Base-by-base conservation (phyloP, 106 monocot species). In the Platanthera guangdongensis region DNA sequence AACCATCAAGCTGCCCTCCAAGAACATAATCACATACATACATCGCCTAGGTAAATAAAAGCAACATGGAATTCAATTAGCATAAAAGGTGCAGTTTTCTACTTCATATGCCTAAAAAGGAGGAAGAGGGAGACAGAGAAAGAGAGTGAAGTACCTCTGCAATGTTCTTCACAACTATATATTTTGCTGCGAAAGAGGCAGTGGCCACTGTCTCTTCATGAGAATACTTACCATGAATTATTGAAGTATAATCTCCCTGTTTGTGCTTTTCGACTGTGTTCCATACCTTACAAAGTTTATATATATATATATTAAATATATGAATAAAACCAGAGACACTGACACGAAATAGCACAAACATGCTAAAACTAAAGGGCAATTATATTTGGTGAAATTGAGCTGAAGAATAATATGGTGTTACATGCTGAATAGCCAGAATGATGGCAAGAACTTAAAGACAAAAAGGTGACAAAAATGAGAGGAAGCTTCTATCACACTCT, bases 21-120 rank as follows among this genome's bases (percentile, higher is more conserved):
- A 94, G 93, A 81, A 97, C 88, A 80, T 97, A 97, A 85, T 97
- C 97, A 82, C 93, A 97, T 16, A 93, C 94, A 78, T 97, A 97
- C 39, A 60, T 93, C 59, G 95, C 92, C 95, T 95, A 78, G 51
- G 72, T 55, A 48, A 57, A 74, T 16, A 73, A 10, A 72, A 62
- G 51, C 10, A 71, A 78, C n/a, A 15, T 19, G 48, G 54, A 74
- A 80, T 3, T 49, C 54, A 39, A 18, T 60, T 12, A 52, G 60
- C 74, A 28, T 45, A 32, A 30, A 32, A 30, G 25, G 32, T 32
- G 30, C 28, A 65, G 32, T 65, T 32, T 39, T 39, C 39, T 39
- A 39, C 39, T 39, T 39, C 3, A 39, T 39, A 39, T 39, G 39
- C 39, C 39, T 39, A 30, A 65, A 32, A 65, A 32, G 65, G 4